A percentile compares a stretch with the other conserved stretches of the same genome.
Conservation (phyloP, 495 filamentous ascomycete species). For the Penicillium chermesinum region DNA sequence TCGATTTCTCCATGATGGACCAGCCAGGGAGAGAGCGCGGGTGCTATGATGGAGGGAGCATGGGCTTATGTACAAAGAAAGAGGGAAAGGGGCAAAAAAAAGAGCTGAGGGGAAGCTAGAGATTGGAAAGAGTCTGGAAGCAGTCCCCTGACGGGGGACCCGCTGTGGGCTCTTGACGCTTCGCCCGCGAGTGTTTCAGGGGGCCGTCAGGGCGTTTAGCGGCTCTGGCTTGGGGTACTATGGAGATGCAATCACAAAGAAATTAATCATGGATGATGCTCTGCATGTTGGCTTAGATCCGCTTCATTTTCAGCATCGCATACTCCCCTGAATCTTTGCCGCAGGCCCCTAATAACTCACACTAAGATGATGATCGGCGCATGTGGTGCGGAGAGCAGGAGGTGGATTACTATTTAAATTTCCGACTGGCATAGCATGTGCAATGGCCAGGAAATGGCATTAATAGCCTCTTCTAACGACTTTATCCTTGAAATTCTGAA, state of each 20-base stretch:
- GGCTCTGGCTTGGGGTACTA: not conserved
- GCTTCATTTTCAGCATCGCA: too few species aligned
- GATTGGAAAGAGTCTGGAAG: conserved; percentile 10
- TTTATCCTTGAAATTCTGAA: too few species aligned
- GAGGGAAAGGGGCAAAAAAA: not conserved
- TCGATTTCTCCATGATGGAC: conserved; percentile 34
- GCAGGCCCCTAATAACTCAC: too few species aligned
- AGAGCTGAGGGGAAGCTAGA: conserved; percentile 1
- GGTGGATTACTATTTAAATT: not conserved
- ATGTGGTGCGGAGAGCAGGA: not conserved
- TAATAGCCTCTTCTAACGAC: too few species aligned
- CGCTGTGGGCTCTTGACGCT: not conserved
- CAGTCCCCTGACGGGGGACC: not conserved
- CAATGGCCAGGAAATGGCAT: too few species aligned
- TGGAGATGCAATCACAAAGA: not conserved
- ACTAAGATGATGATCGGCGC: not conserved
- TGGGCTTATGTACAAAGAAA: conserved; percentile 10
- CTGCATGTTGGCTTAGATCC: not conserved
- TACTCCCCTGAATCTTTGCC: not conserved
- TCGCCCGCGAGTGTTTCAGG: conserved; percentile 27
- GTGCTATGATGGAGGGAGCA: conserved; percentile 11
- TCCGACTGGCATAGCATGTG: too few species aligned
- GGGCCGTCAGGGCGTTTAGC: conserved; percentile 4
- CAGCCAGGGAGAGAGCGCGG: conserved; percentile 19
- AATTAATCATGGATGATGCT: not conserved